A percentile compares a stretch with the other conserved stretches of the same genome.
phyloP scores from a whole-genome alignment of 2,329 filamentous ascomycete genomes.

The Talaromyces sp. region DNA sequence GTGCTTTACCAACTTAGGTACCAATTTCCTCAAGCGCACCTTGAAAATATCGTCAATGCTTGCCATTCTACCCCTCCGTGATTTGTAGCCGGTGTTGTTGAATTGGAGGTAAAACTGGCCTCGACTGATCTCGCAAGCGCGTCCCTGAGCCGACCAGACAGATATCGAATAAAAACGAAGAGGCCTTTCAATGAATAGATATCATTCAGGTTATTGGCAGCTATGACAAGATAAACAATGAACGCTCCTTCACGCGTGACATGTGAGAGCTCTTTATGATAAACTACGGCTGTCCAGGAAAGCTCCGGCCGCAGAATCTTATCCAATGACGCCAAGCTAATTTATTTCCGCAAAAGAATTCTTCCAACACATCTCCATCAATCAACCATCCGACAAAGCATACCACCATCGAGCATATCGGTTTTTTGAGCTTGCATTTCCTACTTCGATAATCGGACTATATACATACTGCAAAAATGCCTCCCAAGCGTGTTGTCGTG shows the following conservation, averaged over 20 bases:
- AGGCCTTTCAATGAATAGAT: not conserved
- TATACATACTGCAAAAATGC: constrained; percentile 47
- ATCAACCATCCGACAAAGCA: not conserved
- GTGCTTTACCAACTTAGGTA: not conserved
- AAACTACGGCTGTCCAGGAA: constrained; percentile 27
- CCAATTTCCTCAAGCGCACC: constrained; percentile 25
- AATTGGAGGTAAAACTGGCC: not conserved
- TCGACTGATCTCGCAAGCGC: not conserved
- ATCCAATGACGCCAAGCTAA: constrained; percentile 26
- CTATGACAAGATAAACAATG: not conserved
- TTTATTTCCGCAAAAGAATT: constrained; percentile 30
- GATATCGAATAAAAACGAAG: too few relatives aligned
- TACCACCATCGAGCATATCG: not conserved
- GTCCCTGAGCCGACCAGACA: not conserved
- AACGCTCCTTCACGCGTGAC: not conserved
- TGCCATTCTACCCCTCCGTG: constrained; percentile 44
- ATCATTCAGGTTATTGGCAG: not conserved
- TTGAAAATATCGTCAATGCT: constrained; percentile 63
- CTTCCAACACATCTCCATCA: constrained; percentile 20
- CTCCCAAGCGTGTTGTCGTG: constrained; percentile 58
- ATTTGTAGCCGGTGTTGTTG: not conserved
- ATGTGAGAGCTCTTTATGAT: constrained; percentile 14
- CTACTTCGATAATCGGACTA: not conserved
- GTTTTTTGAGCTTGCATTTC: not conserved
- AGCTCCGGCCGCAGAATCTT: constrained; percentile 32